Base-by-base conservation (phyloP, 2,329 filamentous ascomycete species). In the Myriosclerotinia scirpicola region DNA sequence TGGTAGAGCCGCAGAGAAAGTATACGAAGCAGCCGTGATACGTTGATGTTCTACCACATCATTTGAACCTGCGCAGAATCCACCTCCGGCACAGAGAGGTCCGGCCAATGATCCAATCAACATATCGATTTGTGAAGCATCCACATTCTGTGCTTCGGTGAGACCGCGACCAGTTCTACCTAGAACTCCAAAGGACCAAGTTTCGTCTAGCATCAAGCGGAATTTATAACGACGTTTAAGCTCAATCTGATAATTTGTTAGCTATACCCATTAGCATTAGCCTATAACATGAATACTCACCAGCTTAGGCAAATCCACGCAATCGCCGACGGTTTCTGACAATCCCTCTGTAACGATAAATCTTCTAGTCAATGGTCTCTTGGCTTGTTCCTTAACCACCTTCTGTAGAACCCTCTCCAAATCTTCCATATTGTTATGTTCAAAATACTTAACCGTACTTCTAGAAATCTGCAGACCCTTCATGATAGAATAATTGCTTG, bases 191-290 rank as follows among this genome's bases (percentile, higher is more conserved):
- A 98, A 99, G 0, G 93, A 97, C 90, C 92, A 96, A 1, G 93
- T 97, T 81, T 99, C 95, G 78, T 99, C 95, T 48, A 99, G 87
- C 71, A 98, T 96, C 66, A 99, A 86, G 74, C 95, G 92, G 82
- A 98, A 99, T 81, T 97, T 99, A 85, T 98, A 97, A 78, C 90
- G 91, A 72, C 93, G 88, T 80, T 97, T 97, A 72, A 99, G 84
- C 77, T 97, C 94, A 70, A 98, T 84, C 90, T 92, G 71, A 5
- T 20, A 59, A 22, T 15, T 9, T 40, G 56, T 70, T 64, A 69
- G 68, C 30, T 36, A 4, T 59, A 7, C n/a, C 20, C 36, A 26
- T 36, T 40, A 5, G 6, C 54, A 26, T 17, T 15, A 17, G 56
- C 48, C 15, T 9, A 17, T 53, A 20, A 20, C 59, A 34, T 42